Percentiles rank a stretch among this genome's conserved stretches.
Evolutionary conservation across 2,329 filamentous ascomycete genomes (phyloP).

Genomic region (Pseudogymnoascus verrucosus): DNA sequence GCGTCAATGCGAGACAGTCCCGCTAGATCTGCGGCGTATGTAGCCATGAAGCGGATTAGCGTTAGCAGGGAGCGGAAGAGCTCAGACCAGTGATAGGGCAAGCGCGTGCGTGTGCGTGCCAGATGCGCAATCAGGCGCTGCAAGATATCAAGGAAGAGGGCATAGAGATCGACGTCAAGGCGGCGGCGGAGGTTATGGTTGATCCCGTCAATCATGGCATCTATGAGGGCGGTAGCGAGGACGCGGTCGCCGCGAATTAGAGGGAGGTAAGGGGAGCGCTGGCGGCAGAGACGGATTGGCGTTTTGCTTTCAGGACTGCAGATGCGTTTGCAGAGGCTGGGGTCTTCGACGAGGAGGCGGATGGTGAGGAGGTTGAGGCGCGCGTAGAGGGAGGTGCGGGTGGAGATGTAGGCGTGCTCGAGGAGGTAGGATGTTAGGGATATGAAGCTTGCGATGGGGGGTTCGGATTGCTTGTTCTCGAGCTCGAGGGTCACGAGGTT

Average conservation of each 20-base stretch:
- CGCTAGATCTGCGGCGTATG: constrained; percentile 72
- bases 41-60: constrained; percentile 82
- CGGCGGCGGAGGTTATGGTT: constrained; percentile 87
- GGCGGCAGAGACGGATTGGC: constrained; percentile 75
- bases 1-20: constrained; percentile 59
- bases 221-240: constrained; percentile 68
- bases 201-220: constrained; percentile 82
- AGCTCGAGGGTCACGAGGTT: constrained; percentile 62
- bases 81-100: constrained; percentile 90
- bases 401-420: constrained; percentile 83
- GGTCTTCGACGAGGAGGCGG: constrained; percentile 80
- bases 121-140: constrained; percentile 78
- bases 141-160: constrained; percentile 71
- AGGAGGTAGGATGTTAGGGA: constrained; percentile 88
- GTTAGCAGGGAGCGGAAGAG: constrained; percentile 84
- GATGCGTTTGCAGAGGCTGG: constrained; percentile 70
- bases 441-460: constrained; percentile 72
- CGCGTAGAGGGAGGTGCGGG: constrained; percentile 71
- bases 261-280: constrained; percentile 79
- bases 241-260: constrained; percentile 64
- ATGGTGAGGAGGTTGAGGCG: constrained; percentile 79
- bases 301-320: constrained; percentile 71
- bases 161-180: constrained; percentile 79
- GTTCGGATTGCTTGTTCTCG: constrained; percentile 55
- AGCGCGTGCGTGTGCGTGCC: constrained; percentile 69